Conservation (phyloP, 1,284 basidiomycete species). For the Porphyrellus sp. region DNA sequence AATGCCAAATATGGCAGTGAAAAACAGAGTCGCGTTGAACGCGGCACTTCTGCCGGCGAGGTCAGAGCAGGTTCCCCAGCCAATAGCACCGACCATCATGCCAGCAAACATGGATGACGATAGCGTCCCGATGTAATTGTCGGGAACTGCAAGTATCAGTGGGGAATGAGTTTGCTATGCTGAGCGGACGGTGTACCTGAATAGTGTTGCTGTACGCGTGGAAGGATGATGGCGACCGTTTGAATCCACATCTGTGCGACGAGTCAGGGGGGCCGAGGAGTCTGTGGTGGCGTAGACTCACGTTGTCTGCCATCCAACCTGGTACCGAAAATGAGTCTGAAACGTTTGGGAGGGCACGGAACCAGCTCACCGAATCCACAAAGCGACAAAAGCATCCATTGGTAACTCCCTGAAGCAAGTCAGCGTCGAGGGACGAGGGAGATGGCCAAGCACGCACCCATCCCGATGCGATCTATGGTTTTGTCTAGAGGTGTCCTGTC, state of each 20-base stretch:
- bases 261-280: constrained; percentile 31
- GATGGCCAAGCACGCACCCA: constrained; percentile 56
- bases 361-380: constrained; percentile 79
- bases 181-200: constrained; percentile 45
- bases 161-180: constrained; percentile 10
- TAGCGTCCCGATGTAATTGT: constrained; percentile 70
- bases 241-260: constrained; percentile 81
- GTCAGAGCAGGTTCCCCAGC: constrained; percentile 88
- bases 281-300: constrained; percentile 38
- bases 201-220: constrained; percentile 88
- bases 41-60: constrained; percentile 82
- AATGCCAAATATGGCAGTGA: constrained; percentile 90
- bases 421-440: neutral
- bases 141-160: constrained; percentile 51
- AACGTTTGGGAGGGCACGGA: neutral
- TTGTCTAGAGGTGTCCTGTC: constrained; percentile 72
- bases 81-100: constrained; percentile 95
- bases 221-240: constrained; percentile 86
- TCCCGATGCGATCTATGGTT: constrained; percentile 86
- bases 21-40: constrained; percentile 89
- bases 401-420: constrained; percentile 59
- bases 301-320: constrained; percentile 88
- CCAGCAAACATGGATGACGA: constrained; percentile 85
- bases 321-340: neutral
- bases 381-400: constrained; percentile 76